Evolutionary conservation across 129 eudicot genomes (phyloP).

Genomic region (Dittrichia graveolens): DNA sequence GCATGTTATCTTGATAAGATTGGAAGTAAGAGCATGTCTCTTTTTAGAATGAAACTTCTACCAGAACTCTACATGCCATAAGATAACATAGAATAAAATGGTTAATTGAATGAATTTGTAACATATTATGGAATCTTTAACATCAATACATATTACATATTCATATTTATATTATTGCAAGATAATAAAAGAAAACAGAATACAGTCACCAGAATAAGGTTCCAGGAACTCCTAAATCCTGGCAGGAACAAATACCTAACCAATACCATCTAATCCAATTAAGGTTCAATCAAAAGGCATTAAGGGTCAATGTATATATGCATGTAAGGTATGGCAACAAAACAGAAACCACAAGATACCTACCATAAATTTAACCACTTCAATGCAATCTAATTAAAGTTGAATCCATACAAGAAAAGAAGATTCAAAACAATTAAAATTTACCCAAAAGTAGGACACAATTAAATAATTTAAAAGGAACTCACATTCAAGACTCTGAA

Average conservation of each 20-base stretch:
- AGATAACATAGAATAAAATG: constrained; percentile 21
- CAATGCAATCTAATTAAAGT: constrained; percentile 13
- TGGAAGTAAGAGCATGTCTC: background rate
- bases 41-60: background rate
- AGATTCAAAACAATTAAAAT: constrained; percentile 1
- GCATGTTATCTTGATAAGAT: background rate
- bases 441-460: constrained; percentile 6
- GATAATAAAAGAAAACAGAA: background rate
- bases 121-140: background rate
- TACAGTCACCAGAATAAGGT: constrained; percentile 6
- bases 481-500: constrained; percentile 78
- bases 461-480: background rate
- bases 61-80: constrained; percentile 13
- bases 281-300: too few relatives aligned
- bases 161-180: background rate
- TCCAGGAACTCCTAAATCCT: constrained; percentile 16
- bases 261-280: background rate
- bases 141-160: background rate
- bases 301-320: too few relatives aligned
- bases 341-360: too few relatives aligned
- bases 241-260: constrained; percentile 27
- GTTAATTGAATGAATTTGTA: constrained; percentile 1
- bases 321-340: too few relatives aligned
- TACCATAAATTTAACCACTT: constrained; percentile 25
- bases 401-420: constrained; percentile 23